Base-by-base conservation (phyloP, 2,329 filamentous ascomycete species). In the Cadophora malorum region DNA sequence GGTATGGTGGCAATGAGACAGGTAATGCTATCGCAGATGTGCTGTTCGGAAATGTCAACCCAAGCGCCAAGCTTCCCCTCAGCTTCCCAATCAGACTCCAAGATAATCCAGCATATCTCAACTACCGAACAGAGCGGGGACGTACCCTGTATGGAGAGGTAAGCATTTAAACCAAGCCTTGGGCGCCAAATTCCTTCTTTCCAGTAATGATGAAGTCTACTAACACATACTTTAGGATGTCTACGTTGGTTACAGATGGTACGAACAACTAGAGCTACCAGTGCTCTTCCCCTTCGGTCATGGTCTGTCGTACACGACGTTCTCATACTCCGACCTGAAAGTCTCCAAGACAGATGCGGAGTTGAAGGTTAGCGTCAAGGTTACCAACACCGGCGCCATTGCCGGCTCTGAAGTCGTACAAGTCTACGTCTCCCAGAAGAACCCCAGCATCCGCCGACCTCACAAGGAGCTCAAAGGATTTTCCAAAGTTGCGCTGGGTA, bases 1-100 rank as follows among this genome's bases (percentile, higher is more conserved):
- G 92, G 91, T 96, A 94, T 75, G 91, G 92, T 69, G 92, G 93
- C n/a, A 93, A 96, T 75, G 92, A 96, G 80, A 91, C 90, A 5
- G 93, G 92, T 6, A 93, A 94, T 75, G 90, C 89, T 12, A 90
- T 96, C 69, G 91, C 91, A 0, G 92, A 95, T 72, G 84, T 95
- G 1, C 82, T 95, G 21, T 91, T 92, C 71, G 92, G 91, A 59
- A 86, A 90, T 69, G 85, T 87, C 58, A 94, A 91, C 76, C 92
- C 92, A 0, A 90, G 87, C 55, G 92, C 88, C 16, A 94, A 94
- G 78, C 83, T 94, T 0, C 90, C 91, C 0, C 82, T 94, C 25
- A 90, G 85, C 2, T 94, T 94, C 80, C 92, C 93, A 0, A 83
- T 82, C 63, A 82, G 83, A 19, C 76, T 90, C 0, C 85, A 90